Evolutionary conservation across 768 basidiomycete species (phyloP).

Genomic region (Termitomyces titanicus): DNA sequence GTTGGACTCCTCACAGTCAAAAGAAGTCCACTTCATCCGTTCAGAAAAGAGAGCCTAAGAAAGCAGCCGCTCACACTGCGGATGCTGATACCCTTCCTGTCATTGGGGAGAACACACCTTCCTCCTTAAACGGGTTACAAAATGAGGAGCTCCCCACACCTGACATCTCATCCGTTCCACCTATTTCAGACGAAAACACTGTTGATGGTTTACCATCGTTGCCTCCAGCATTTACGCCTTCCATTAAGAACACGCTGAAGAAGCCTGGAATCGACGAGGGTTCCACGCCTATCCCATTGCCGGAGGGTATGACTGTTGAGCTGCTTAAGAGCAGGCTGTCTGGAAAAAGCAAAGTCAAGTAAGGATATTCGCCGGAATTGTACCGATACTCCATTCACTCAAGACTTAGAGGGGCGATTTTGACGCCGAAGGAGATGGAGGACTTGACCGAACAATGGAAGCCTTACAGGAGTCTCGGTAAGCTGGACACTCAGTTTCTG

Average conservation of each 20-base stretch:
- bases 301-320: conserved; percentile 54
- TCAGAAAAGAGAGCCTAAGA: conserved; percentile 2
- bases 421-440: conserved; percentile 83
- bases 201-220: conserved; percentile 33
- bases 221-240: conserved; percentile 65
- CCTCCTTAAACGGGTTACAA: not conserved
- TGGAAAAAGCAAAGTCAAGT: conserved; percentile 76
- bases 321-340: conserved; percentile 56
- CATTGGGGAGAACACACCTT: conserved; percentile 11
- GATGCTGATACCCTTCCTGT: conserved; percentile 32
- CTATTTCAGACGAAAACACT: conserved; percentile 24
- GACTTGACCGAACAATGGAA: conserved; percentile 71
- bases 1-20: conserved; percentile 36
- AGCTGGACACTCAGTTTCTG: conserved; percentile 17
- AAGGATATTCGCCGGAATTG: conserved; percentile 19
- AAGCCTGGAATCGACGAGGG: conserved; percentile 25
- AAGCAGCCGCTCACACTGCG: conserved; percentile 5
- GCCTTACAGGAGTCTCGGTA: conserved; percentile 81
- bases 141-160: conserved; percentile 4
- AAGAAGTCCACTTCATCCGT: conserved; percentile 34
- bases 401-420: conserved; percentile 56
- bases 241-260: conserved; percentile 53
- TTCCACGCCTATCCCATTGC: conserved; percentile 37
- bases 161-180: conserved; percentile 32
- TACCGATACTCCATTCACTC: conserved; percentile 9